Evolutionary conservation across 2,329 filamentous ascomycete genomes (phyloP).

Genomic region (Aureobasidium musti): DNA sequence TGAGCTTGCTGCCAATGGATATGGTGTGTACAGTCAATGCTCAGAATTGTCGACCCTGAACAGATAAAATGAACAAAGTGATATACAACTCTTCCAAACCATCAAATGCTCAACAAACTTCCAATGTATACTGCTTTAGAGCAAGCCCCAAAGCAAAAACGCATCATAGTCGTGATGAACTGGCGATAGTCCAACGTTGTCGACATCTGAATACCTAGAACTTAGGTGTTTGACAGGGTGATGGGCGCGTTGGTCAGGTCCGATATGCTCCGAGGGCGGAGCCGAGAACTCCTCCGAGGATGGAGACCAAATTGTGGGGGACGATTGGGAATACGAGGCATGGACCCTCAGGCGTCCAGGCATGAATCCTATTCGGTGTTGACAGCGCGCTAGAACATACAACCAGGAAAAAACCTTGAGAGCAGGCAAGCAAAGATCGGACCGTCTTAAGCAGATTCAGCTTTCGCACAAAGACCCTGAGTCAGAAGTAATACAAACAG

Average conservation of each 20-base stretch:
- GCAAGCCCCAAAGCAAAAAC: not conserved
- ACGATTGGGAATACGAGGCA: not conserved
- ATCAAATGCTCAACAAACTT: not conserved
- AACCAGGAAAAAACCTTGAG: not conserved
- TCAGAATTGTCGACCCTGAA: too few species aligned
- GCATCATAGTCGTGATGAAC: not conserved
- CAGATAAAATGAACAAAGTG: too few species aligned
- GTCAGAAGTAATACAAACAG: not conserved
- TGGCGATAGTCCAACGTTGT: not conserved
- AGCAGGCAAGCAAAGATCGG: not conserved
- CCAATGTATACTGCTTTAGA: not conserved
- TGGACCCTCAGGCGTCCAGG: not conserved
- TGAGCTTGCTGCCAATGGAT: constrained; percentile 47
- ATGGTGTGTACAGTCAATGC: not conserved
- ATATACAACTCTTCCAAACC: not conserved
- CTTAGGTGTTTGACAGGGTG: too few species aligned
- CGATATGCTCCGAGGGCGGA: too few species aligned
- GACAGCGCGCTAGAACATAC: not conserved
- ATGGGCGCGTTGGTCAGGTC: not conserved
- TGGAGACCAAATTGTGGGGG: not conserved
- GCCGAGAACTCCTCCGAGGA: not conserved
- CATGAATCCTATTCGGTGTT: not conserved
- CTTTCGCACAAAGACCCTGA: not conserved
- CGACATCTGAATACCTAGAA: not conserved
- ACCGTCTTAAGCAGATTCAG: not conserved